phyloP scores from a whole-genome alignment of 2,329 filamentous ascomycete genomes.

The Fusarium illudens region DNA sequence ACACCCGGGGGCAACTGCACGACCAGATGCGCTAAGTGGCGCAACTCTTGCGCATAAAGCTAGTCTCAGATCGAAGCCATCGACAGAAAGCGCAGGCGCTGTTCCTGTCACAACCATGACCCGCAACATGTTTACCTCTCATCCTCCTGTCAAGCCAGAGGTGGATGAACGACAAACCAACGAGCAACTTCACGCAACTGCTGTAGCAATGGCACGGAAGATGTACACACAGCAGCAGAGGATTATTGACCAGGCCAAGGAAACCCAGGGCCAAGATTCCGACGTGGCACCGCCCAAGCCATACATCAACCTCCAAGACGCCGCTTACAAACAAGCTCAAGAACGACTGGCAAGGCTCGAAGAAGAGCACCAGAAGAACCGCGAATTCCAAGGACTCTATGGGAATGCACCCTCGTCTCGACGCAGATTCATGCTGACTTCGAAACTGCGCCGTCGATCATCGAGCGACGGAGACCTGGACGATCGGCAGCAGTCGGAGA shows the following conservation, averaged over 20 bases:
- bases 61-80: constrained; percentile 54
- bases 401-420: constrained; percentile 57
- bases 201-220: constrained; percentile 86
- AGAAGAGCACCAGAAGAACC: constrained; percentile 69
- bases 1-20: constrained; percentile 53
- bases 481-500: constrained; percentile 74
- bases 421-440: constrained; percentile 60
- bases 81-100: constrained; percentile 70
- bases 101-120: constrained; percentile 73
- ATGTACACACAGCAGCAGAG: constrained; percentile 80
- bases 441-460: constrained; percentile 68
- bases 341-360: constrained; percentile 84
- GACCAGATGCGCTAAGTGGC: constrained; percentile 75
- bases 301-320: constrained; percentile 78
- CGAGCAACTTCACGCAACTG: constrained; percentile 80
- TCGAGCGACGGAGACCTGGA: constrained; percentile 72
- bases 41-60: constrained; percentile 72
- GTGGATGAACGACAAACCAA: constrained; percentile 76
- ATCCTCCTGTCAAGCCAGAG: constrained; percentile 76
- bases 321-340: constrained; percentile 85
- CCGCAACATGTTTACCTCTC: constrained; percentile 79
- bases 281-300: constrained; percentile 59
- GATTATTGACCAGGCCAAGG: constrained; percentile 61
- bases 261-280: constrained; percentile 46
- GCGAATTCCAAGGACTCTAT: constrained; percentile 80